Evolutionary conservation across 75 land plant genomes (phyloP).

Genomic region (Sequoia sempervirens): DNA sequence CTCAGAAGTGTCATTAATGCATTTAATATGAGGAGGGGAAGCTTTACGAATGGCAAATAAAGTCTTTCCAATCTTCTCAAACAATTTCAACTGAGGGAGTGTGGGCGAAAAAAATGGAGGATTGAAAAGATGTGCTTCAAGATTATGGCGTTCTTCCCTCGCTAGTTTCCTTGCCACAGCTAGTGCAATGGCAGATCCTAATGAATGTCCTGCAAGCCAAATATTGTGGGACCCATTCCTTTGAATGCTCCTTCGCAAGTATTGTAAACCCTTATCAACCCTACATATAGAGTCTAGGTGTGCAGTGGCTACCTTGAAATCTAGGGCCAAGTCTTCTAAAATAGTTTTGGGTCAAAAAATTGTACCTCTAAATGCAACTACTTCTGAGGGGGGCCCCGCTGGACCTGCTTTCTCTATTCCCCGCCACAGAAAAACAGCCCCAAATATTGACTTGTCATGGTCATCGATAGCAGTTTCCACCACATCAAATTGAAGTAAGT

Average conservation of each 20-base stretch:
- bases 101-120: background rate
- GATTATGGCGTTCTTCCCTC: background rate
- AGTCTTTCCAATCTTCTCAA: background rate
- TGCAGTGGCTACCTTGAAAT: background rate
- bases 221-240: background rate
- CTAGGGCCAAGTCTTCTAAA: background rate
- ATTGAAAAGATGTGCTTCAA: background rate
- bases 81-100: background rate
- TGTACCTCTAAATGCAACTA: background rate
- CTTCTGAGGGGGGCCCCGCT: background rate
- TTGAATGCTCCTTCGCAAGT: background rate
- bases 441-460: background rate
- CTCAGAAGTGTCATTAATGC: too few species aligned
- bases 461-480: background rate
- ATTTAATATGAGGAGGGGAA: background rate
- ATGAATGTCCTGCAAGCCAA: background rate
- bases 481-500: background rate
- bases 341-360: background rate
- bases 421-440: background rate
- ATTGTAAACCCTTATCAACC: background rate
- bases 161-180: background rate
- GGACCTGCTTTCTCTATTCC: background rate
- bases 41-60: background rate
- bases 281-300: background rate
- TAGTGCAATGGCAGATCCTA: background rate